Conservation (phyloP, 331 rosid species). For the Saraca asoca region DNA sequence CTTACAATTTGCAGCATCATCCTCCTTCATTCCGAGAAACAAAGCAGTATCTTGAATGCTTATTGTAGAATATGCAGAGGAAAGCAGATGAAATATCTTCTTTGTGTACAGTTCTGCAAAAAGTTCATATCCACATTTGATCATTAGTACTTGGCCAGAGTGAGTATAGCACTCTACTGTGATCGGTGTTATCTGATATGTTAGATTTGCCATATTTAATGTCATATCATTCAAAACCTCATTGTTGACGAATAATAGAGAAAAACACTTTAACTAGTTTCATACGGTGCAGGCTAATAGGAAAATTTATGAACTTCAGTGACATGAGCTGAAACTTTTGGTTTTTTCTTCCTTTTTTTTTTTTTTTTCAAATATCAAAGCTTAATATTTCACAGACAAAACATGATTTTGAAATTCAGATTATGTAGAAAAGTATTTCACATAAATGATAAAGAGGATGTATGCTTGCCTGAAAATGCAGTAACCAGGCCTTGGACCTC, state of each 20-base stretch:
- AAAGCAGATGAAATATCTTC: constrained; percentile 62
- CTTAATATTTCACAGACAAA: background rate
- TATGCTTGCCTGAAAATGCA: constrained; percentile 80
- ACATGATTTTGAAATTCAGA: background rate
- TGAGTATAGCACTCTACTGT: too few relatives aligned
- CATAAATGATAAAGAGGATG: background rate
- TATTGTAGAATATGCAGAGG: constrained; percentile 84
- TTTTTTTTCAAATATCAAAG: background rate
- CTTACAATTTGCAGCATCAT: constrained; percentile 73
- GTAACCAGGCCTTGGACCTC: constrained; percentile 64
- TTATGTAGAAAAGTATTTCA: background rate
- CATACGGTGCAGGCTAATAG: too few relatives aligned
- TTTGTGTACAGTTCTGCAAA: constrained; percentile 52
- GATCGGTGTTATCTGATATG: too few relatives aligned
- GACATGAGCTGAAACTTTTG: background rate
- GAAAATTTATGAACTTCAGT: too few relatives aligned
- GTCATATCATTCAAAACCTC: too few relatives aligned
- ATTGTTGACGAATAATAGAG: too few relatives aligned
- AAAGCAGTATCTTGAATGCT: constrained; percentile 67
- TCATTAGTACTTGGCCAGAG: background rate
- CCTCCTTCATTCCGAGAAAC: constrained; percentile 75
- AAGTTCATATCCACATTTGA: constrained; percentile 12
- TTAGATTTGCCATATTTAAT: too few relatives aligned
- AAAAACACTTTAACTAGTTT: too few relatives aligned
- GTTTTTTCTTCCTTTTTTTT: background rate